Evolutionary conservation across 2,329 filamentous ascomycete species (phyloP).

Genomic region (Neocucurbitaria cava): DNA sequence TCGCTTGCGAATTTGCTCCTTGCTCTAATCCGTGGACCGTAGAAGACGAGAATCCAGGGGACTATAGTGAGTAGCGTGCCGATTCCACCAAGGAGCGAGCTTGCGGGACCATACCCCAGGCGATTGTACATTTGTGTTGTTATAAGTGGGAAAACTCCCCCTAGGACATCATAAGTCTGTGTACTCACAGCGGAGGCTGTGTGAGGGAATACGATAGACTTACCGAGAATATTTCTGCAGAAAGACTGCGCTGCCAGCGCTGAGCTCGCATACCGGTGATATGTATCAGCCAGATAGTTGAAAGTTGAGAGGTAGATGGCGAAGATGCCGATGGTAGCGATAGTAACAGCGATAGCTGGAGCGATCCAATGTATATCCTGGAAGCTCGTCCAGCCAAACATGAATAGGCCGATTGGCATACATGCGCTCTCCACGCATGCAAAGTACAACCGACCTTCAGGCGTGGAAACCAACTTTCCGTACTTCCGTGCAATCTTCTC

Average conservation of each 20-base stretch:
- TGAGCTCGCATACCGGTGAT: constrained; percentile 83
- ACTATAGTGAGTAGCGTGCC: constrained; percentile 72
- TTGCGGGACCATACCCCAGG: constrained; percentile 74
- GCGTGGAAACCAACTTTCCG: constrained; percentile 51
- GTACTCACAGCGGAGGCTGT: too few relatives aligned
- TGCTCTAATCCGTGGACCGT: constrained; percentile 75
- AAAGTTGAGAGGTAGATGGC: constrained; percentile 81
- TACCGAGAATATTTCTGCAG: constrained; percentile 79
- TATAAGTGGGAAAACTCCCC: constrained; percentile 80
- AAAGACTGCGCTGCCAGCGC: constrained; percentile 87
- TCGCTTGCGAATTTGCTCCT: constrained; percentile 75
- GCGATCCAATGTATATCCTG: constrained; percentile 73
- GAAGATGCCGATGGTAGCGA: constrained; percentile 85
- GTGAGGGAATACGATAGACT: constrained; percentile 4
- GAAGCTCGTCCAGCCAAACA: constrained; percentile 76
- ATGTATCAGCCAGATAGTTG: constrained; percentile 91
- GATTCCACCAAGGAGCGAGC: constrained; percentile 77
- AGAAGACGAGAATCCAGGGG: constrained; percentile 86
- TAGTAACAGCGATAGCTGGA: constrained; percentile 71
- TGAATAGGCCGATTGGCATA: constrained; percentile 80
- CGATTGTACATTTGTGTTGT: constrained; percentile 75
- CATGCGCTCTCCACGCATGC: constrained; percentile 77
- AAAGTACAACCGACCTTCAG: constrained; percentile 84
- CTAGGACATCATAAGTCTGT: constrained; percentile 15
- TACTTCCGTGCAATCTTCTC: constrained; percentile 67